phyloP scores from a whole-genome alignment of 2,329 filamentous ascomycete species.

The Aspergillus chevalieri region DNA sequence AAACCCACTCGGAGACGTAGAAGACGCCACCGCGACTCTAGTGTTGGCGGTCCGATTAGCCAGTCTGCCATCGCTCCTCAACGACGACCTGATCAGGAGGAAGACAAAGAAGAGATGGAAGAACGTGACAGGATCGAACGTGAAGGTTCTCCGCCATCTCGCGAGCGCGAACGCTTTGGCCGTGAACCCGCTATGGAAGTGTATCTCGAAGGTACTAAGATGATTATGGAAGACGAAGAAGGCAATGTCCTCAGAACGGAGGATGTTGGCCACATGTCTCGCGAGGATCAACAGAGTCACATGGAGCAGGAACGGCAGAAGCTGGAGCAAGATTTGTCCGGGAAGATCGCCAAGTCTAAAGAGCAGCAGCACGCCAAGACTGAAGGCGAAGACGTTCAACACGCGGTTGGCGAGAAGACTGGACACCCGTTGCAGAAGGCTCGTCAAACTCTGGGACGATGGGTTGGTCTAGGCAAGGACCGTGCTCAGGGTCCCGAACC shows the following conservation, averaged over 20 bases:
- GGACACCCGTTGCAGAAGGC: slow-evolving; percentile 33
- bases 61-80: slow-evolving; percentile 81
- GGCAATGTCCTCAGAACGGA: slow-evolving; percentile 75
- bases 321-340: slow-evolving; percentile 48
- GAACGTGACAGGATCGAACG: slow-evolving; percentile 24
- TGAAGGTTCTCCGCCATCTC: slow-evolving; percentile 35
- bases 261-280: slow-evolving; percentile 40
- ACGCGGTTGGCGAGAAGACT: slow-evolving; percentile 31
- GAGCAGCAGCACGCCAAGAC: slow-evolving; percentile 38
- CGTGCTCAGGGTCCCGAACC: slow-evolving; percentile 9
- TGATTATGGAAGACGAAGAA: slow-evolving; percentile 77
- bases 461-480: slow-evolving; percentile 38
- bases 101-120: slow-evolving; percentile 17
- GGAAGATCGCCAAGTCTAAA: slow-evolving; percentile 43
- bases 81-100: slow-evolving; percentile 18
- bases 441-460: slow-evolving; percentile 44
- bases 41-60: slow-evolving; percentile 78
- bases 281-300: slow-evolving; percentile 57
- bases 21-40: slow-evolving; percentile 65
- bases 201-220: slow-evolving; percentile 72
- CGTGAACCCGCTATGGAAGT: slow-evolving; percentile 53
- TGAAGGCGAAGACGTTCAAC: slow-evolving; percentile 38
- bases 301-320: slow-evolving; percentile 46
- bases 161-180: slow-evolving; percentile 26
- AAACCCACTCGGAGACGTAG: slow-evolving; percentile 49